phyloP scores from a whole-genome alignment of 306 rosid species.

The Cucurbita argyrosperma region DNA sequence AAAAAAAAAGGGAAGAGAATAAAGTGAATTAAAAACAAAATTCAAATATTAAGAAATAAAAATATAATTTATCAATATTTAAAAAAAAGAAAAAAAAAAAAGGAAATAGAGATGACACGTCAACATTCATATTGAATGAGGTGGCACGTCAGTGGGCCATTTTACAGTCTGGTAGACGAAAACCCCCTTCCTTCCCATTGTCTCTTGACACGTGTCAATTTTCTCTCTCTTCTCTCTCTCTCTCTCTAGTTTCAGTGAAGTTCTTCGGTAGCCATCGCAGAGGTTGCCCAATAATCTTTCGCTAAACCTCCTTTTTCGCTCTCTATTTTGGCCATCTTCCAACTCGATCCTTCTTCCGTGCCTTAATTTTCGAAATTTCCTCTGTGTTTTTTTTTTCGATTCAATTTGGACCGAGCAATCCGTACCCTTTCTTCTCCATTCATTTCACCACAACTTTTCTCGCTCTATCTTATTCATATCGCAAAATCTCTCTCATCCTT shows the following conservation, averaged over 20 bases:
- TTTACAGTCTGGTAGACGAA: constrained; percentile 9
- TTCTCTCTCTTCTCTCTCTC: background rate
- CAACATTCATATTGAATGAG: background rate
- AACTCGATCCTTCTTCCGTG: constrained; percentile 13
- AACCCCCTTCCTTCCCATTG: background rate
- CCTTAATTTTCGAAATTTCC: constrained; percentile 10
- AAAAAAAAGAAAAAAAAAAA: too few relatives aligned
- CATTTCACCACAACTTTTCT: constrained; percentile 30
- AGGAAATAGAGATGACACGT: background rate
- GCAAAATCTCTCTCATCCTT: background rate
- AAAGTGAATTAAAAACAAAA: background rate
- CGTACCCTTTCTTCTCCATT: constrained; percentile 14
- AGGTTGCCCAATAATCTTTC: background rate
- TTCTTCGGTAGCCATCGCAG: constrained; percentile 16
- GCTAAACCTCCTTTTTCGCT: constrained; percentile 1
- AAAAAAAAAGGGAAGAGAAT: too few relatives aligned
- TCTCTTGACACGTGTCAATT: constrained; percentile 20
- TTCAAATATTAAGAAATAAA: too few relatives aligned
- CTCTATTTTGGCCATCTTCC: background rate
- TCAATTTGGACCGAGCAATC: constrained; percentile 27
- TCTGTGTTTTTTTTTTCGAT: background rate
- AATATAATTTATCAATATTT: too few relatives aligned
- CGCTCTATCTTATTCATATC: constrained; percentile 3
- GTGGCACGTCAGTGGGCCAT: constrained; percentile 11
- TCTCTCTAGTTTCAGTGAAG: background rate